Conservation (phyloP, 2,329 filamentous ascomycete genomes). For the Alternaria ventricosa region DNA sequence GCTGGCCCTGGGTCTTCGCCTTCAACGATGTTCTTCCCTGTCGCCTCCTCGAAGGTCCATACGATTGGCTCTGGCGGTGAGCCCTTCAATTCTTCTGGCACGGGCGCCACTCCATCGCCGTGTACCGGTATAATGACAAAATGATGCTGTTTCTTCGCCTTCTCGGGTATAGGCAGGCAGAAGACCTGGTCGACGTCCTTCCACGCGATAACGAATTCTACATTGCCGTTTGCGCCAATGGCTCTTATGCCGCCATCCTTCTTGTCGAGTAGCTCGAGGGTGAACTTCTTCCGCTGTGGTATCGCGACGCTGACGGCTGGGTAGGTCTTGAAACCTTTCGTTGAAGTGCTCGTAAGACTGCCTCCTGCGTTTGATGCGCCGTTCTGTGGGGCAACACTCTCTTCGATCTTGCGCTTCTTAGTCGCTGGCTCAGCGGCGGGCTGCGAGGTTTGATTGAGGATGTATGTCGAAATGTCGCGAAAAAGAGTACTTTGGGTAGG, state of each 20-base stretch:
- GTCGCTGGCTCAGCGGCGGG: slow-evolving; percentile 34
- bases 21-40: slow-evolving; percentile 51
- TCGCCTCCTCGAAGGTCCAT: slow-evolving; percentile 65
- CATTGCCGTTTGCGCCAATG: slow-evolving; percentile 57
- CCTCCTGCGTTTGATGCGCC: slow-evolving; percentile 19
- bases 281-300: slow-evolving; percentile 69
- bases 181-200: slow-evolving; percentile 63
- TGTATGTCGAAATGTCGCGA: slow-evolving; percentile 47
- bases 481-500: slow-evolving; percentile 43
- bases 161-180: slow-evolving; percentile 69
- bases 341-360: slow-evolving; percentile 28
- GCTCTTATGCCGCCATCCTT: slow-evolving; percentile 55
- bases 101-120: slow-evolving; percentile 56
- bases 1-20: slow-evolving; percentile 51
- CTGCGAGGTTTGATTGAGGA: slow-evolving; percentile 36
- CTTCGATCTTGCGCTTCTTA: slow-evolving; percentile 51
- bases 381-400: slow-evolving; percentile 29
- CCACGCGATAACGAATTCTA: slow-evolving; percentile 62
- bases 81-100: slow-evolving; percentile 48
- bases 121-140: slow-evolving; percentile 65
- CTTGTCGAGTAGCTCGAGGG: slow-evolving; percentile 61
- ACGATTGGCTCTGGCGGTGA: slow-evolving; percentile 62
- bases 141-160: slow-evolving; percentile 67
- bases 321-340: slow-evolving; percentile 40
- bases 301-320: slow-evolving; percentile 66